A percentile compares a stretch with the other conserved stretches of the same genome.
phyloP scores from a whole-genome alignment of 139 green algal species.

The Chlorella vulgaris region DNA sequence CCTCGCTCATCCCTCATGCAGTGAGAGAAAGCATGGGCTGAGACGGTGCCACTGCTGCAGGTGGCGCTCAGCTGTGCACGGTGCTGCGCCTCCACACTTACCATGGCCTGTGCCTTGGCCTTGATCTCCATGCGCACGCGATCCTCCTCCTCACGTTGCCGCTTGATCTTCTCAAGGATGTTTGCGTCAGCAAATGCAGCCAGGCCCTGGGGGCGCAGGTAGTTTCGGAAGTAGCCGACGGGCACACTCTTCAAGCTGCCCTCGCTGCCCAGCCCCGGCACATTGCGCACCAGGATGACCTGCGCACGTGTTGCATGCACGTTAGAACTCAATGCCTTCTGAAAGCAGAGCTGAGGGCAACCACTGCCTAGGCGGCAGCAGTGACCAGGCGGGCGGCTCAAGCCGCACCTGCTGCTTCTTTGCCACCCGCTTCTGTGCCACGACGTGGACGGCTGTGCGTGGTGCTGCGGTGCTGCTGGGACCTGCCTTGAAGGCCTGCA shows the following conservation, averaged over 20 bases:
- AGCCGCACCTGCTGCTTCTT: conserved; percentile 44
- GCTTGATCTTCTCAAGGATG: conserved; percentile 65
- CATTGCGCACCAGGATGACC: conserved; percentile 64
- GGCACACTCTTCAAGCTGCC: conserved; percentile 81
- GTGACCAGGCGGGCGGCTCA: too few relatives aligned
- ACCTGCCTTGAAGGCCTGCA: conserved; percentile 22
- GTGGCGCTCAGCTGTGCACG: too few relatives aligned
- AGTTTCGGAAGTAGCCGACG: conserved; percentile 92
- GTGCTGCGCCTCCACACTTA: neutral
- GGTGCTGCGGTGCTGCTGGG: conserved; percentile 19
- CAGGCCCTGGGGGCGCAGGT: conserved; percentile 64
- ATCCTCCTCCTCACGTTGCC: conserved; percentile 42
- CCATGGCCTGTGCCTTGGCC: conserved; percentile 63
- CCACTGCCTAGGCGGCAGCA: neutral
- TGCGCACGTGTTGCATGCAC: conserved; percentile 28
- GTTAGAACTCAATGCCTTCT: too few relatives aligned
- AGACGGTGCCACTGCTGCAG: too few relatives aligned
- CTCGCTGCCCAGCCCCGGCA: conserved; percentile 64
- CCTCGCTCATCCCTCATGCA: too few relatives aligned
- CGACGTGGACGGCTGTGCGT: conserved; percentile 29
- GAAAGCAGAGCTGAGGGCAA: neutral
- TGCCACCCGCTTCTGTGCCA: conserved; percentile 43
- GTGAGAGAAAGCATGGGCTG: too few relatives aligned
- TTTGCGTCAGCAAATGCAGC: conserved; percentile 73
- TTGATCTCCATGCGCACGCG: conserved; percentile 62